Percentiles rank a stretch among this genome's conserved stretches.
phyloP scores from a whole-genome alignment of 2,329 filamentous ascomycete species.

The Fusarium fracticaudum region DNA sequence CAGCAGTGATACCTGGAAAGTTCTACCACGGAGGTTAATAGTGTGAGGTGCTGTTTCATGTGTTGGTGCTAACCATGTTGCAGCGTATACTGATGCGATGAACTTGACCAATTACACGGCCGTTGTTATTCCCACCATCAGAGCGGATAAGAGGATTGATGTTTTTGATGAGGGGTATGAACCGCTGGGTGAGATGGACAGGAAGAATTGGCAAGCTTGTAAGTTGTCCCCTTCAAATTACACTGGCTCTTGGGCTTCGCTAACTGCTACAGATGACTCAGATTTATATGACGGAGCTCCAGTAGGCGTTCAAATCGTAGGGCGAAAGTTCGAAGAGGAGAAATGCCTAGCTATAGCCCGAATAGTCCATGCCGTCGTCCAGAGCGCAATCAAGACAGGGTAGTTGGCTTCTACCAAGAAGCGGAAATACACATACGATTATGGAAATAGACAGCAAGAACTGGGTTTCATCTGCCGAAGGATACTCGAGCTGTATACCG shows the following conservation, averaged over 20 bases:
- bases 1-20: slow-evolving; percentile 57
- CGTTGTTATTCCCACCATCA: slow-evolving; percentile 64
- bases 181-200: slow-evolving; percentile 55
- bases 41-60: fast-evolving
- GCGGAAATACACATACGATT: neutral
- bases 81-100: slow-evolving; percentile 51
- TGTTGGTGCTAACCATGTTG: neutral
- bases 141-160: slow-evolving; percentile 61
- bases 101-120: slow-evolving; percentile 67
- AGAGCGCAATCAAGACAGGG: neutral
- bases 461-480: neutral
- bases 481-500: neutral
- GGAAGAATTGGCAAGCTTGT: slow-evolving; percentile 59
- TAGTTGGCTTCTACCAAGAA: neutral
- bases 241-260: too few species aligned
- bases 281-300: slow-evolving; percentile 14
- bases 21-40: slow-evolving; percentile 50
- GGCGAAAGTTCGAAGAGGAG: slow-evolving; percentile 31
- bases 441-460: neutral
- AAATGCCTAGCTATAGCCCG: slow-evolving; percentile 17
- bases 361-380: neutral
- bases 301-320: slow-evolving; percentile 25
- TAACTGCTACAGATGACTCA: slow-evolving; percentile 4
- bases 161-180: slow-evolving; percentile 48
- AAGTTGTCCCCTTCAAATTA: slow-evolving; percentile 32